phyloP scores from a whole-genome alignment of 2,329 filamentous ascomycete genomes.

The Trichoderma atroviride region DNA sequence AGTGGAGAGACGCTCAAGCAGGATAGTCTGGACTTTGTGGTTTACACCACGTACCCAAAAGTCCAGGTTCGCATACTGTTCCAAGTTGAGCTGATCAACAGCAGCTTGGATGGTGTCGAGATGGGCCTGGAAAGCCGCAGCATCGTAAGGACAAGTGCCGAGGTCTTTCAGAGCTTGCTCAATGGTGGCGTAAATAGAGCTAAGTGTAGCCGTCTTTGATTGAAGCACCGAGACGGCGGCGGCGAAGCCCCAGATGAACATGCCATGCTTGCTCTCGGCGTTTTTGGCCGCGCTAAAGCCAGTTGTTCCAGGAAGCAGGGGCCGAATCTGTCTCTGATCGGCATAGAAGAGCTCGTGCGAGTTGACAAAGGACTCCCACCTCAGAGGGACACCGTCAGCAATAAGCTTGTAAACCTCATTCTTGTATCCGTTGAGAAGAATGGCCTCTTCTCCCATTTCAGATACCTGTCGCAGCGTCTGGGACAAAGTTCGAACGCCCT shows the following conservation, averaged over 20 bases:
- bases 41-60: conserved; percentile 92
- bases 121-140: conserved; percentile 75
- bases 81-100: conserved; percentile 93
- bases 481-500: conserved; percentile 90
- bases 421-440: conserved; percentile 86
- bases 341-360: conserved; percentile 84
- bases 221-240: conserved; percentile 85
- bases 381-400: conserved; percentile 81
- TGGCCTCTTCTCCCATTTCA: conserved; percentile 83
- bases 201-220: conserved; percentile 78
- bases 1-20: conserved; percentile 79
- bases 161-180: conserved; percentile 84
- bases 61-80: conserved; percentile 91
- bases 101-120: conserved; percentile 86
- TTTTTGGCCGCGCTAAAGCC: conserved; percentile 54
- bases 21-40: conserved; percentile 75
- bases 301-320: conserved; percentile 41
- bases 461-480: conserved; percentile 85
- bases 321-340: conserved; percentile 51
- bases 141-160: conserved; percentile 80
- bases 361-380: conserved; percentile 98
- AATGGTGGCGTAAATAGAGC: conserved; percentile 75
- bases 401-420: conserved; percentile 87
- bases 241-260: conserved; percentile 94
- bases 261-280: conserved; percentile 88